Evolutionary conservation across 1,139 yeast species (phyloP), one percentile per base, ranked within the genome.

Genomic region (Yamadazyma atlantica): DNA sequence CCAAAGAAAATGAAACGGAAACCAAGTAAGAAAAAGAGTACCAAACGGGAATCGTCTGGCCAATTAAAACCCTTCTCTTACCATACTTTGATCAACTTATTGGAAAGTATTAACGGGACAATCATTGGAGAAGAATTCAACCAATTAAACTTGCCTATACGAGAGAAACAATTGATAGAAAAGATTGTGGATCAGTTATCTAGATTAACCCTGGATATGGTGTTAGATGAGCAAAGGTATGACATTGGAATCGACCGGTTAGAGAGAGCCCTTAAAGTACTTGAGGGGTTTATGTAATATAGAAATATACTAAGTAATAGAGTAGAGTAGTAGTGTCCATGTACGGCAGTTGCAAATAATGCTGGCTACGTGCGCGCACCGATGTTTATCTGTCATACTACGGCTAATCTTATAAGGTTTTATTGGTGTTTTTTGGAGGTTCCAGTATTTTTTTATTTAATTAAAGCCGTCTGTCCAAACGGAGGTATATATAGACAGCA

Each of bases 161-260:
- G 82, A 44, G 96, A 89, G 56, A 85, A 85, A 48, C 84, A 80
- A 48, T 68, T 89, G 37, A 71, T 90, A 36, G 96, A 89, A 55
- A 82, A 87, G 59, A 79, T 90, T 34, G 85, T 90, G 4, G 95
- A 88, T 53, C 83, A 95, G 2, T 67, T 90, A 40, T 83, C 94
- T 16, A 72, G 94, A 50, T 73, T 90, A 43, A 87, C 95, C 3
- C 86, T 90, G 40, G 96, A 89, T 56, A 89, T 90, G 86, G 83
- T 87, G 38, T 60, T 86, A 38, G 96, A 90, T 58, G 86, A 85
- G 30, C 79, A 78, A 25, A 75, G 94, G 51, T 81, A 85, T 44
- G 83, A 82, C 19, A 85, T 85, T 44, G 96, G 96, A n/a, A 74
- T 87, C 29, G 72, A 77, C 45, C 67, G 97, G 44, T 65, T 90